A percentile compares a stretch with the other conserved stretches of the same genome.
Evolutionary conservation across 1,284 basidiomycete species (phyloP).

Genomic region (Macrocystidia cucumis): DNA sequence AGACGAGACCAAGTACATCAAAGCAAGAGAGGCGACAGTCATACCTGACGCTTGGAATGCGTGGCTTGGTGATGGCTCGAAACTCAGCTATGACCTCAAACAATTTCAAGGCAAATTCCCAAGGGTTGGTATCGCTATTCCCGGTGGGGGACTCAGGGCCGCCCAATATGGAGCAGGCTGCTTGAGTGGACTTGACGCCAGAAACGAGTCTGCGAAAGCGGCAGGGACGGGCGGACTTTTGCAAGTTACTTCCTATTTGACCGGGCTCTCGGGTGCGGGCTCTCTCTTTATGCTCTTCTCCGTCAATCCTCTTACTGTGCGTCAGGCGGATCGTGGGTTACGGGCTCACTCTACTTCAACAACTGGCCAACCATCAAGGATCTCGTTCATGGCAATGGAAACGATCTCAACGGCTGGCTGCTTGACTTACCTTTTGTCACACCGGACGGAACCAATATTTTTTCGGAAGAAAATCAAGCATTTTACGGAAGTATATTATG

Average conservation of each 20-base stretch:
- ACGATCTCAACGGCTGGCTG: constrained; percentile 45
- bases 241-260: constrained; percentile 55
- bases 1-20: constrained; percentile 38
- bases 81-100: constrained; percentile 42
- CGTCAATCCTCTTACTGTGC: not conserved
- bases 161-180: constrained; percentile 54
- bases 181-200: constrained; percentile 48
- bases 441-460: constrained; percentile 39
- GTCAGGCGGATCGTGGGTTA: constrained; percentile 60
- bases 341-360: constrained; percentile 49
- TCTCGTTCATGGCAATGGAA: constrained; percentile 46
- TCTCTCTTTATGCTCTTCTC: not conserved
- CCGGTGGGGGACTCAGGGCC: constrained; percentile 53
- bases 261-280: constrained; percentile 49
- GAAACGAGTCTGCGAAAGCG: constrained; percentile 45
- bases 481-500: constrained; percentile 54
- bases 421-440: constrained; percentile 47
- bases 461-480: constrained; percentile 40
- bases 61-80: constrained; percentile 49
- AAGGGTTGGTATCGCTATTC: constrained; percentile 48
- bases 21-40: constrained; percentile 28
- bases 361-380: constrained; percentile 45
- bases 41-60: constrained; percentile 45
- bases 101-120: constrained; percentile 34
- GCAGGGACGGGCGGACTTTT: constrained; percentile 59